Evolutionary conservation across 2,329 filamentous ascomycete genomes (phyloP).

Genomic region (Colletotrichum sansevieriae): DNA sequence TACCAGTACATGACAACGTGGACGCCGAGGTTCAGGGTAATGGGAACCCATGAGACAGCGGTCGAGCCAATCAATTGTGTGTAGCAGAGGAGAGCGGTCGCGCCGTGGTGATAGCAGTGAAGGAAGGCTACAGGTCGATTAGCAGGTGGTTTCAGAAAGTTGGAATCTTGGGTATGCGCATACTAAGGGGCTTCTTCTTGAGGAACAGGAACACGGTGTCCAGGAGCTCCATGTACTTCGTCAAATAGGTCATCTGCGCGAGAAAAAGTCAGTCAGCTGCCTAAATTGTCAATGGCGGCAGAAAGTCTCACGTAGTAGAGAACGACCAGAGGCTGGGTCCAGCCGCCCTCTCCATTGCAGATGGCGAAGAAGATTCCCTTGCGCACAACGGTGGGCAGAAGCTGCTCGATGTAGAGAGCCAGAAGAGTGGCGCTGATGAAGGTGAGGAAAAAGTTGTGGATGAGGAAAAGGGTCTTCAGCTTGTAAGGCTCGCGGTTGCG

Average conservation of each 20-base stretch:
- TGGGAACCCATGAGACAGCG: slow-evolving; percentile 94
- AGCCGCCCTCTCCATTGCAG: slow-evolving; percentile 84
- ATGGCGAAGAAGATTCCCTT: slow-evolving; percentile 91
- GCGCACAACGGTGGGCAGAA: slow-evolving; percentile 84
- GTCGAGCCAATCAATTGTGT: slow-evolving; percentile 95
- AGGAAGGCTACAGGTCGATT: slow-evolving; percentile 78
- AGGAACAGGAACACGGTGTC: slow-evolving; percentile 97
- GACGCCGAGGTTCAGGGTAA: slow-evolving; percentile 90
- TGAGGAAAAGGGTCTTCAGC: slow-evolving; percentile 89
- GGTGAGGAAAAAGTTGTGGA: slow-evolving; percentile 97
- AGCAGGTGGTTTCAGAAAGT: slow-evolving; percentile 44
- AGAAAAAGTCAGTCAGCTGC: slow-evolving; percentile 27
- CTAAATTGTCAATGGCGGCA: slow-evolving; percentile 1
- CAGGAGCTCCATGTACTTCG: slow-evolving; percentile 95
- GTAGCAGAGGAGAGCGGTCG: slow-evolving; percentile 97
- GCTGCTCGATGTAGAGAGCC: slow-evolving; percentile 89
- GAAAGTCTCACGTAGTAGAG: slow-evolving; percentile 88
- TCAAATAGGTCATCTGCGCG: slow-evolving; percentile 91
- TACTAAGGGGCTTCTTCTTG: slow-evolving; percentile 98
- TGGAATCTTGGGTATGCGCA: slow-evolving; percentile 45
- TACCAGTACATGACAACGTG: slow-evolving; percentile 99
- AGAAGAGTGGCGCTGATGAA: slow-evolving; percentile 84
- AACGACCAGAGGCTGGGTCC: slow-evolving; percentile 92
- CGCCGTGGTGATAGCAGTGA: slow-evolving; percentile 98
- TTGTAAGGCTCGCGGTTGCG: slow-evolving; percentile 86